Conservation (phyloP, 2,329 filamentous ascomycete genomes). For the Aspergillus pseudoterreus region DNA sequence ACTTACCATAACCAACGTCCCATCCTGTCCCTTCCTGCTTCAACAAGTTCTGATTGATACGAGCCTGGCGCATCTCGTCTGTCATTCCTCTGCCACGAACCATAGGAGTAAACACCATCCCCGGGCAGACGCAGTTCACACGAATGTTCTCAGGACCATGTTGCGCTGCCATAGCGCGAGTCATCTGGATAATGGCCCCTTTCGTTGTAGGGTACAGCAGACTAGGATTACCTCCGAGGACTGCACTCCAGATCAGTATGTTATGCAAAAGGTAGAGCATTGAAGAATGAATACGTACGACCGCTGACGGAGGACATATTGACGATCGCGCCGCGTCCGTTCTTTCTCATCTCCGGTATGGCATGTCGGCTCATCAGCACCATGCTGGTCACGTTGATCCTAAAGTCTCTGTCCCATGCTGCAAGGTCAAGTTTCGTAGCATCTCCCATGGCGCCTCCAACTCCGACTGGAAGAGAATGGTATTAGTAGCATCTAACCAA, state of each 20-base stretch:
- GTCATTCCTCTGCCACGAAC: conserved; percentile 22
- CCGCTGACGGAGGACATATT: neutral
- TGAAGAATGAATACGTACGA: neutral
- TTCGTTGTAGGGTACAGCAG: conserved; percentile 33
- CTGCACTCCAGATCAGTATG: conserved; percentile 5
- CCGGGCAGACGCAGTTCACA: conserved; percentile 51
- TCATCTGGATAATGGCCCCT: conserved; percentile 48
- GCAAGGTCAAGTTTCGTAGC: neutral
- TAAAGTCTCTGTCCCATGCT: conserved; percentile 18
- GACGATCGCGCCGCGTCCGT: conserved; percentile 16
- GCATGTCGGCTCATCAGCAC: conserved; percentile 29
- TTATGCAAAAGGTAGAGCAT: neutral
- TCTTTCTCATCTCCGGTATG: conserved; percentile 33
- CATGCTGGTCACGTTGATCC: conserved; percentile 37
- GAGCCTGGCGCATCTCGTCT: conserved; percentile 21
- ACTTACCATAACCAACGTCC: neutral
- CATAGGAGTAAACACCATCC: conserved; percentile 28
- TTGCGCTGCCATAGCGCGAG: conserved; percentile 50
- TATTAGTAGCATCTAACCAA: neutral
- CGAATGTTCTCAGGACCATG: conserved; percentile 46
- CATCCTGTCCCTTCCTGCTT: conserved; percentile 5
- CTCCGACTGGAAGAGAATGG: neutral
- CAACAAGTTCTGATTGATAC: conserved; percentile 23
- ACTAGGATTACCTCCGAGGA: conserved; percentile 25
- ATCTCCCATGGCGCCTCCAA: neutral